These are phyloP conservation scores for Gossypium gossypioides DNA, from an alignment of 441 rosid genomes.

Conservation along the genomic window DNA sequence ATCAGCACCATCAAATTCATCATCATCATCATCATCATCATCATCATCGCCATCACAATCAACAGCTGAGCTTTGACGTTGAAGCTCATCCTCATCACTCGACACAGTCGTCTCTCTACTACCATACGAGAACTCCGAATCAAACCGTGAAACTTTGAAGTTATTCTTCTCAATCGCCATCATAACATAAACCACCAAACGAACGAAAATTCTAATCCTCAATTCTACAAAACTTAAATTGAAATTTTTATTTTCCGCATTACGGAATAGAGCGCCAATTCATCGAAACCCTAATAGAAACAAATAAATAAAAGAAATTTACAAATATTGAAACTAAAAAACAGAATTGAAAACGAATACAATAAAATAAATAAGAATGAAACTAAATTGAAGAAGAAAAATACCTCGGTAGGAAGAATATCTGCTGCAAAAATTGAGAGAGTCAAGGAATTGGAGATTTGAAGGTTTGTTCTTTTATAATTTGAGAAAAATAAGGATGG, in stretches of 20 bases:
- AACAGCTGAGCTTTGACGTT: conserved; percentile 38
- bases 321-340: conserved; percentile 12
- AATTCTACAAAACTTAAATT: conserved; percentile 1
- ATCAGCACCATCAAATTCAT: conserved; percentile 79
- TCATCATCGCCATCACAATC: conserved; percentile 34
- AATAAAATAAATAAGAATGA: neutral
- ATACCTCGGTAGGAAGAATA: neutral
- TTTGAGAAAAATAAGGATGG: conserved; percentile 5
- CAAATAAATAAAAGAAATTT: conserved; percentile 5
- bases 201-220: neutral
- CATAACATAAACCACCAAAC: conserved; percentile 20
- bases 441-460: conserved; percentile 8
- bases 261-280: conserved; percentile 7
- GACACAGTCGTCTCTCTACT: conserved; percentile 66
- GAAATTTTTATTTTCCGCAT: neutral
- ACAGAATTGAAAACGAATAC: neutral
- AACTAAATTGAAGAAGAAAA: neutral
- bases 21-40: conserved; percentile 47
- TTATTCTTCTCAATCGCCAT: conserved; percentile 98
- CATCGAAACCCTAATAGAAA: conserved; percentile 38
- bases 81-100: conserved; percentile 57
- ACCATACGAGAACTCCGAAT: conserved; percentile 68
- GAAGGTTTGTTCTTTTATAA: neutral
- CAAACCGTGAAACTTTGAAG: conserved; percentile 68
- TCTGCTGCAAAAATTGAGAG: neutral